Evolutionary conservation across 306 rosid species (phyloP).

Genomic region (Quillaja saponaria): DNA sequence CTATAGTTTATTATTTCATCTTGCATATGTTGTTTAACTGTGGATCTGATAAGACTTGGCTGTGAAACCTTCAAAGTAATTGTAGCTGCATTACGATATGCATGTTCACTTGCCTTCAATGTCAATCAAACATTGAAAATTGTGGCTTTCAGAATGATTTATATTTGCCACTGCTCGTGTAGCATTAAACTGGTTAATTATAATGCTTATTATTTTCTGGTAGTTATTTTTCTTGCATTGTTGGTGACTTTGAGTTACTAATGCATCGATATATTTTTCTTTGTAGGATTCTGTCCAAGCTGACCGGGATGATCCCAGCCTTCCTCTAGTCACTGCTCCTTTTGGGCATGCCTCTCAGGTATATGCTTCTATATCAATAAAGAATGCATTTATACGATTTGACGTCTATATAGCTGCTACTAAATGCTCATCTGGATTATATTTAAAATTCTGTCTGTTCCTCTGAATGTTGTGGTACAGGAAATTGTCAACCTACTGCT

Average conservation of each 20-base stretch:
- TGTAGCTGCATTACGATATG: slow-evolving; percentile 15
- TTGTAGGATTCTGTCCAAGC: slow-evolving; percentile 78
- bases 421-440: slow-evolving; percentile 24
- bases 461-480: slow-evolving; percentile 47
- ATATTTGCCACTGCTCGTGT: not conserved
- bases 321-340: slow-evolving; percentile 96
- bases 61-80: not conserved
- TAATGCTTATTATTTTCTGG: slow-evolving; percentile 12
- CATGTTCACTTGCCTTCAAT: not conserved
- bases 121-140: not conserved
- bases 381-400: slow-evolving; percentile 11
- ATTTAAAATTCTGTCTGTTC: slow-evolving; percentile 12
- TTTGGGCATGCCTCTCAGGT: slow-evolving; percentile 99
- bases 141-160: slow-evolving; percentile 1
- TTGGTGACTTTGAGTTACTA: slow-evolving; percentile 10
- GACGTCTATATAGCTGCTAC: slow-evolving; percentile 14
- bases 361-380: slow-evolving; percentile 11
- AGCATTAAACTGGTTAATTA: too few relatives aligned
- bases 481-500: slow-evolving; percentile 90
- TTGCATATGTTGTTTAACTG: not conserved
- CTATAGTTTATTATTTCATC: slow-evolving; percentile 7
- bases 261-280: slow-evolving; percentile 17
- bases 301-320: slow-evolving; percentile 96
- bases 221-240: slow-evolving; percentile 12
- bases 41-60: not conserved